phyloP scores from a whole-genome alignment of 202 grass and related monocot genomes.

The Musa balbisiana region DNA sequence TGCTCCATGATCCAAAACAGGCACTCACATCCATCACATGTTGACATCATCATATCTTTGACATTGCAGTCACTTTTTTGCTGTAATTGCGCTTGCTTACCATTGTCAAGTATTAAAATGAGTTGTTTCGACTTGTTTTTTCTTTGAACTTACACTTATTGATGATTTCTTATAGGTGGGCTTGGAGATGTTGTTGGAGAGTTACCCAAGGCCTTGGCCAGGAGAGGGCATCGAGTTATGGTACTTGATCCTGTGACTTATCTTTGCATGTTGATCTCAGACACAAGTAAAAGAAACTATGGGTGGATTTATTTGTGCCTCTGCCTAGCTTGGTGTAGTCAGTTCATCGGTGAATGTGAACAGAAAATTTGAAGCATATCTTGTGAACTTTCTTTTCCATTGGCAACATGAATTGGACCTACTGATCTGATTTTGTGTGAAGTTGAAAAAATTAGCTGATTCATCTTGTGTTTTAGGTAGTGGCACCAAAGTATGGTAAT shows the following conservation, averaged over 20 bases:
- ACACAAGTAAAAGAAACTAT: neutral
- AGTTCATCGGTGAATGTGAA: neutral
- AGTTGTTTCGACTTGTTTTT: neutral
- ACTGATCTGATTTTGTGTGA: neutral
- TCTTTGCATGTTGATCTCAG: neutral
- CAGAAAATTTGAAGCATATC: neutral
- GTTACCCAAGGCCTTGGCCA: constrained; percentile 83
- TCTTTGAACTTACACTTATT: neutral
- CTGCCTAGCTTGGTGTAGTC: no score
- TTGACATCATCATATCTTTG: neutral
- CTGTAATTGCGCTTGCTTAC: neutral
- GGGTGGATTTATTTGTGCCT: no score
- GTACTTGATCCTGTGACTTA: constrained; percentile 30
- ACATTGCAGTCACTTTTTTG: neutral
- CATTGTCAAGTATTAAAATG: neutral
- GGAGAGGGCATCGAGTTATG: constrained; percentile 96
- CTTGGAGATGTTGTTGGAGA: constrained; percentile 98
- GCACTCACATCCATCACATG: constrained; percentile 3
- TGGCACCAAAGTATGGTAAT: constrained; percentile 67
- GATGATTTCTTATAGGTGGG: constrained; percentile 53
- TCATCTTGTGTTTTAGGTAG: constrained; percentile 31
- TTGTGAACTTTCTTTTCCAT: neutral
- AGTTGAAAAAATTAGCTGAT: neutral
- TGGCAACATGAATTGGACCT: neutral
- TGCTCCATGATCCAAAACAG: constrained; percentile 99